Evolutionary conservation across 2,329 filamentous ascomycete genomes (phyloP), one percentile per base, ranked within the genome.

Genomic region (Tolypocladium tropicale): DNA sequence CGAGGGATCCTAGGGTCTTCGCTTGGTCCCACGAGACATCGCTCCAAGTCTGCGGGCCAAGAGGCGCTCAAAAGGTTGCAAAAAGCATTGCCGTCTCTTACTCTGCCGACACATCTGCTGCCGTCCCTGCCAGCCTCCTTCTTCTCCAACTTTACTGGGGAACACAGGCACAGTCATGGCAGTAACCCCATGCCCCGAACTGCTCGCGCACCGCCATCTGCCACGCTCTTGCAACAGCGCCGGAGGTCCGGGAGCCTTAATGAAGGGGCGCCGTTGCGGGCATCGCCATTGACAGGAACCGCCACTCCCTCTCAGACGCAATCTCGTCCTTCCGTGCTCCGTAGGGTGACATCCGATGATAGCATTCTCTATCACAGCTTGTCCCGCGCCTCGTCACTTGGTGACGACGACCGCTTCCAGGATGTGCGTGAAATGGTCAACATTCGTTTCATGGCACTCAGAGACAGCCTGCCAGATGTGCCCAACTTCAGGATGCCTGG

Each of bases 391-490:
- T 94, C 91, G 0, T 95, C 90, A 0, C 78, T 95, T 0, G 92
- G 92, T 2, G 90, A 96, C 66, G 89, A 93, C 63, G 83, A 83
- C 41, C 81, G 86, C 49, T 97, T 94, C 69, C 82, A 88, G 53
- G 78, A 94, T 69, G 84, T 95, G 14, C 83, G 85, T 48, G 88
- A 90, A 59, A 89, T 94, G 75, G 87, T 93, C 61, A 97, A 96
- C 65, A 90, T 88, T 62, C 82, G 93, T 46, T 79, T 94, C 66
- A 95, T 95, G 73, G 93, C 93, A 5, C 89, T 97, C 68, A 88
- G 85, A 66, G 92, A 96, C 68, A 95, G 88, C 66, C 83, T 89
- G 59, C 85, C 90, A 66, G 91, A 96, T 63, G 74, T 80, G 43
- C 89, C 91, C 2, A 89, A 85, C 55, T 87, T 92, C 71, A 89